These are phyloP conservation scores for Rhodosporidiobolus sp. DNA, from an alignment of 768 basidiomycete genomes.

Conservation along the genomic window DNA sequence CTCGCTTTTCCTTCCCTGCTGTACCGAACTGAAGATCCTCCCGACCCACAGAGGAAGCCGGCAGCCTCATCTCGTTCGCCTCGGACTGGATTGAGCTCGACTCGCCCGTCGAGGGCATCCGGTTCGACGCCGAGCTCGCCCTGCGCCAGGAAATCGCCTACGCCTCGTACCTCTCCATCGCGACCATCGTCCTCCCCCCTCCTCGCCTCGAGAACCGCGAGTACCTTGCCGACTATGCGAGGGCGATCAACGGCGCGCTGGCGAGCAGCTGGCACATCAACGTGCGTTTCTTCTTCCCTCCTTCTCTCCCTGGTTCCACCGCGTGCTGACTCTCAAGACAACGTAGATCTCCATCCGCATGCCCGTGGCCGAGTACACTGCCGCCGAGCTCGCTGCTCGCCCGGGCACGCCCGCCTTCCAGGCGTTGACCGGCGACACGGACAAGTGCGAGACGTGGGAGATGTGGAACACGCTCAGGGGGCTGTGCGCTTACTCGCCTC, in stretches of 20 bases:
- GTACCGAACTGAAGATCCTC: constrained; percentile 12
- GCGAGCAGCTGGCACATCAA: constrained; percentile 41
- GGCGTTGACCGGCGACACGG: constrained; percentile 18
- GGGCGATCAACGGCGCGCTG: constrained; percentile 66
- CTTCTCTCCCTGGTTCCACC: fast-evolving
- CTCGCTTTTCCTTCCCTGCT: not conserved
- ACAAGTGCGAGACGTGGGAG: constrained; percentile 68
- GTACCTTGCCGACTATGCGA: constrained; percentile 86
- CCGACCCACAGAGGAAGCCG: constrained; percentile 54
- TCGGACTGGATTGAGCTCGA: constrained; percentile 97
- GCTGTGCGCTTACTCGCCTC: constrained; percentile 70
- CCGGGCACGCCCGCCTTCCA: constrained; percentile 43
- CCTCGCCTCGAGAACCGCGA: constrained; percentile 58
- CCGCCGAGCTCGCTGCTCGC: constrained; percentile 52
- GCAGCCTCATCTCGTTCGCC: constrained; percentile 63
- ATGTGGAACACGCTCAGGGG: constrained; percentile 96
- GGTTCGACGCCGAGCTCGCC: constrained; percentile 93
- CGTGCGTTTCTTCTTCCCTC: constrained; percentile 2
- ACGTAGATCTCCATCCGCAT: constrained; percentile 44
- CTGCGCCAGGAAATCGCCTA: constrained; percentile 88
- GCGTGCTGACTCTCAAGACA: not conserved
- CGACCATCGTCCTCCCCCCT: constrained; percentile 79
- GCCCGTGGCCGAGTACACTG: constrained; percentile 53
- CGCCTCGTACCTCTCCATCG: constrained; percentile 84
- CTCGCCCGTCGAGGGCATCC: constrained; percentile 83